Percentiles rank a stretch among this genome's conserved stretches.
phyloP scores from a whole-genome alignment of 305 asterid species.

The Fraxinus nigra region DNA sequence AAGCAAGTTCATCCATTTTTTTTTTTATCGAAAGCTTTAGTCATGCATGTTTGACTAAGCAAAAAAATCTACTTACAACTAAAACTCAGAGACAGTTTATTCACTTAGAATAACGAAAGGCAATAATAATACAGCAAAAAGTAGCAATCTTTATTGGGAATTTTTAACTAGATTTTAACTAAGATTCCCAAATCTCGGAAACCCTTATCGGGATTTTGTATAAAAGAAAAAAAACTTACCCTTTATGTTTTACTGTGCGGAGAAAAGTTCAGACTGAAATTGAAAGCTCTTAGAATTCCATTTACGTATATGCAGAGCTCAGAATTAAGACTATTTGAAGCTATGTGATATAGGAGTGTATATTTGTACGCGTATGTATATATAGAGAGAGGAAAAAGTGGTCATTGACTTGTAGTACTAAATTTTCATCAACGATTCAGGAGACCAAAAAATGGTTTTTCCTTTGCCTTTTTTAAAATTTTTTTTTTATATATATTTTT shows the following conservation, averaged over 20 bases:
- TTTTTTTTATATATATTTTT: too few relatives aligned
- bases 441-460: too few relatives aligned
- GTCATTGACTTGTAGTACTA: background rate
- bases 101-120: background rate
- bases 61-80: background rate
- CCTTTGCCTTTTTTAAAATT: too few relatives aligned
- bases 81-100: background rate
- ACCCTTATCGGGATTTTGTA: background rate
- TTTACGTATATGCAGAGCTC: conserved; percentile 15
- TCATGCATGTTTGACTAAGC: background rate
- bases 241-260: background rate
- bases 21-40: background rate
- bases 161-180: background rate
- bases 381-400: background rate
- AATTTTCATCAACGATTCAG: background rate
- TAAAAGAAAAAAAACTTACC: background rate
- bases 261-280: conserved; percentile 15
- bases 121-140: background rate
- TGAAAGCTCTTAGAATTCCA: conserved; percentile 18
- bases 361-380: background rate
- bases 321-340: conserved; percentile 7
- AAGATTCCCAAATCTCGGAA: background rate
- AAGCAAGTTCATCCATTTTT: background rate
- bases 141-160: background rate
- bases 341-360: background rate